Evolutionary conservation across 257 asterid genomes (phyloP), one percentile per base, ranked within the genome.

Genomic region (Fraxinus quadrangulata): DNA sequence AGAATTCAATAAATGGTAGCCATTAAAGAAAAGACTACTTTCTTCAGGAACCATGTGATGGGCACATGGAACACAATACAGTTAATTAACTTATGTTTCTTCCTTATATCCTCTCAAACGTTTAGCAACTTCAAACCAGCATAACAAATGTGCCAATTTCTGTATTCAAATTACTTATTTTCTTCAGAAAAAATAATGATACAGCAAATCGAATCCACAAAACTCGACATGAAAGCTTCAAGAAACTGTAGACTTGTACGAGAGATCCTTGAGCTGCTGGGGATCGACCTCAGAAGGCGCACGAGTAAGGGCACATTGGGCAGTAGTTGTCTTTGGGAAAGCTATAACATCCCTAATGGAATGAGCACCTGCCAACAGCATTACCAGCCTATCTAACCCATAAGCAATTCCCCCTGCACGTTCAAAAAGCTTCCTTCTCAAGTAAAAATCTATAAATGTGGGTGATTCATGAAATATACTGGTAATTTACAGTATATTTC

Each of bases 301-400:
- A 45, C 75, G 96, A 77, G 99, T 92, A 21, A 96, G 93, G 71
- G 98, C 97, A 49, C 99, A 96, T 33, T 90, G 97, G 21, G 96
- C 98, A 19, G 98, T 85, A 0, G 96, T 88, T n/a, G 98, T 96
- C 89, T 96, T 93, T 0, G 98, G 99, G 78, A 96, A 96, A 47
- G 97, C 99, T 36, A 96, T 96, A 12, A 96, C 98, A 71, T 96
- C 99, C 85, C 97, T 87, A 24, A 96, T 96, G 45, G 99, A 93
- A 74, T 75, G 83, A 40, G 96, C 86, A 70, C 91, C 93, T 1
- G 97, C 88, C 86, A 96, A 84, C 26, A 96, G 89, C 99, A 93
- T 96, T 75, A 84, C 93, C 80, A 93, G 82, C 86, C 98, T 85
- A 83, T 96, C 97, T 80, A 96, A 72, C 72, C 98, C 99, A 11